Conservation (phyloP, 2,329 filamentous ascomycete species). For the Trichoderma gracile region DNA sequence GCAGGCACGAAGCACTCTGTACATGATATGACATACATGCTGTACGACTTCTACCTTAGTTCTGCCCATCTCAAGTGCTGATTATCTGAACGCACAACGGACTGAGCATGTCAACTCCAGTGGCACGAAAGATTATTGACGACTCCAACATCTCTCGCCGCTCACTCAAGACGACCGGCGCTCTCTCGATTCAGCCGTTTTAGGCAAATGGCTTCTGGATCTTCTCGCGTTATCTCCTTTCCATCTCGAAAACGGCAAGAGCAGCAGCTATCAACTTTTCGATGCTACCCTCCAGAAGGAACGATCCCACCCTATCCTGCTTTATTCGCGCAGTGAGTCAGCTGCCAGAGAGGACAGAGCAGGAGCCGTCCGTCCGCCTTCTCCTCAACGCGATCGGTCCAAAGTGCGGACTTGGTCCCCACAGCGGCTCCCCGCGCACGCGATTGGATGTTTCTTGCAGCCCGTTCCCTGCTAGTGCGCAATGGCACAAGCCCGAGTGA, state of each 20-base stretch:
- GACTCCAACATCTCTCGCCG: too few relatives aligned
- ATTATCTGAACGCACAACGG: too few relatives aligned
- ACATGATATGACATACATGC: too few relatives aligned
- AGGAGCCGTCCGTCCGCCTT: not conserved
- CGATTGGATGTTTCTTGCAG: slow-evolving; percentile 24
- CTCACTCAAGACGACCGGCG: not conserved
- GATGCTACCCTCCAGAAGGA: slow-evolving; percentile 7
- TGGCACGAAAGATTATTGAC: too few relatives aligned
- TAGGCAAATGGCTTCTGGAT: slow-evolving; percentile 8
- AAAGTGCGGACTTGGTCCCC: slow-evolving; percentile 20
- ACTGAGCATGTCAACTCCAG: too few relatives aligned
- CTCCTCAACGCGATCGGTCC: slow-evolving; percentile 20
- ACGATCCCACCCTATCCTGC: slow-evolving; percentile 1
- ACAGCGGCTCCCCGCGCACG: slow-evolving; percentile 8
- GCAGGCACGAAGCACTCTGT: too few relatives aligned
- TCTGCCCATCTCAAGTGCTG: too few relatives aligned
- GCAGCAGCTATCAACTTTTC: not conserved
- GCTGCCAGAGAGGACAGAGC: slow-evolving; percentile 1
- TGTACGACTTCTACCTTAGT: too few relatives aligned
- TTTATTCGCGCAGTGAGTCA: slow-evolving; percentile 18
- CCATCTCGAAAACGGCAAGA: slow-evolving; percentile 4
- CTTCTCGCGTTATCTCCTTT: not conserved
- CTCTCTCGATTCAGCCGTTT: not conserved
- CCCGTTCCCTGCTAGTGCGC: slow-evolving; percentile 9
- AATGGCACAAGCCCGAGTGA: slow-evolving; percentile 35